Evolutionary conservation across 495 filamentous ascomycete species (phyloP), one percentile per base, ranked within the genome.

Genomic region (Neurospora sp.): DNA sequence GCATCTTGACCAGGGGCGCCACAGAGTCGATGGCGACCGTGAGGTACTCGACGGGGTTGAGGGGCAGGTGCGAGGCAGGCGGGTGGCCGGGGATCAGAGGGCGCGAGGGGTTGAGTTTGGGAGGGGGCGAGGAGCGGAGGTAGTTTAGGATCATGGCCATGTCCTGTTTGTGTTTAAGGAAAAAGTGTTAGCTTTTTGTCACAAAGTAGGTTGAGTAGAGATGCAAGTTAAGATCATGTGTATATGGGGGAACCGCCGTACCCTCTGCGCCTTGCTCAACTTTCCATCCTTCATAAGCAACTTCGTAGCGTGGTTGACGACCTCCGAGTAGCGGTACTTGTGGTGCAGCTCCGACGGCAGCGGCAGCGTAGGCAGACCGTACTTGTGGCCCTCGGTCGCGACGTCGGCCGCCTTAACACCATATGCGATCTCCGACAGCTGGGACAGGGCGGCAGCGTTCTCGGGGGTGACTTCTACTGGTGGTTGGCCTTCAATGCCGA

Each of bases 21-120:
- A 98, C 91, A 12, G 93, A 97, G 86, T 99, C 96, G 79, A 99
- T 91, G n/a, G 95, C 93, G 44, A 95, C 83, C 0, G 90, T 92
- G 46, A 97, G 89, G 83, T 94, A 94, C 62, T 89, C 84, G 39
- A 94, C 84, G 11, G 94, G 91, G 83, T 96, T 88, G 23, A 92
- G 85, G 9, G 93, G 92, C 39, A 97, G 88, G 70, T 94, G 90
- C 10, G 86, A 81, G 31, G 92, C 85, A 0, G 93, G 90, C 2
- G 94, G 93, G 16, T 89, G 82, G 74, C 89, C 90, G 0, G 92
- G 89, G 71, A 97, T 81, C 20, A 98, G 88, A 27, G 91, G 92
- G 16, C 88, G 88, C 31, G 83, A 76, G 35, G 92, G 86, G 82
- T 90, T 91, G 75, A 90, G 79, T 69, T 86, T 87, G 8, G 96